Evolutionary conservation across 768 basidiomycete genomes (phyloP).

Genomic region (Hydnomerulius pinastri): DNA sequence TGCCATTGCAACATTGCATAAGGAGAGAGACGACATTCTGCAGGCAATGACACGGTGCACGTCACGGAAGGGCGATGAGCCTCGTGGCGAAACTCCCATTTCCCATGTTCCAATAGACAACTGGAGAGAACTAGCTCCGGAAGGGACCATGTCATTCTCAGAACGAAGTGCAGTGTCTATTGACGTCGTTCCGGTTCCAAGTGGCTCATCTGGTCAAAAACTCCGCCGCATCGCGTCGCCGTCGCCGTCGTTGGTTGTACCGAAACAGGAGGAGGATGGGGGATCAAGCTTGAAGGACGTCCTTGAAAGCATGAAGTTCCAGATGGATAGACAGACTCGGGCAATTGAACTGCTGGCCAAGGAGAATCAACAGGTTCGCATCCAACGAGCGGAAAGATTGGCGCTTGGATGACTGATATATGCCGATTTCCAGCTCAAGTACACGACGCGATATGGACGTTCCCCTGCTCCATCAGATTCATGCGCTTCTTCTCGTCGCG

Average conservation of each 20-base stretch:
- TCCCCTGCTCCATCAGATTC: slow-evolving; percentile 17
- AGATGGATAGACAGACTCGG: slow-evolving; percentile 50
- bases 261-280: slow-evolving; percentile 19
- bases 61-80: slow-evolving; percentile 16
- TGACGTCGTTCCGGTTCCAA: slow-evolving; percentile 8
- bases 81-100: slow-evolving; percentile 6
- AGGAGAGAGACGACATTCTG: slow-evolving; percentile 30
- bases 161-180: slow-evolving; percentile 11
- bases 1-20: slow-evolving; percentile 36
- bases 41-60: slow-evolving; percentile 14
- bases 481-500: slow-evolving; percentile 12
- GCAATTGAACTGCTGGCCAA: slow-evolving; percentile 43
- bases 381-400: neutral
- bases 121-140: slow-evolving; percentile 13
- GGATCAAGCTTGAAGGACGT: slow-evolving; percentile 33
- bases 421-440: slow-evolving; percentile 16
- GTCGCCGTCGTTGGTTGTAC: slow-evolving; percentile 11
- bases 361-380: slow-evolving; percentile 49
- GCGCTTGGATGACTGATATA: slow-evolving; percentile 1
- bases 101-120: slow-evolving; percentile 8
- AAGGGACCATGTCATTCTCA: slow-evolving; percentile 11
- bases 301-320: slow-evolving; percentile 47
- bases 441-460: slow-evolving; percentile 11
- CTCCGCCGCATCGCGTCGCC: slow-evolving; percentile 12
- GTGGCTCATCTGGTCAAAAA: slow-evolving; percentile 12